Evolutionary conservation across 2,329 filamentous ascomycete genomes (phyloP).

Genomic region (Trichoderma endophyticum): DNA sequence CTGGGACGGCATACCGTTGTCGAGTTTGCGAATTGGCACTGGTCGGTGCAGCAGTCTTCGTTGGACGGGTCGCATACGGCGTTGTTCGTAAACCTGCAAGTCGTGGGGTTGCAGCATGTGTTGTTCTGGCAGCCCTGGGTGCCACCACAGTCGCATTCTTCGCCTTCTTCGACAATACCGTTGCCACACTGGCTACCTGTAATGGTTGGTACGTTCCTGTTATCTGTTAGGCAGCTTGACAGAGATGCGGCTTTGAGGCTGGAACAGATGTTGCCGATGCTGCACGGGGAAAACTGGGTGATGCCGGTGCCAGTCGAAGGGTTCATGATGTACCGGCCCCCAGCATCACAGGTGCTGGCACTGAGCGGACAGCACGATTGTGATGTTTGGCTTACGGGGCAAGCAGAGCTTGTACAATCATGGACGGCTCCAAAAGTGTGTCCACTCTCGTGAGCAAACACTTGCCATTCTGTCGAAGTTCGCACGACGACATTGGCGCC

Average conservation of each 20-base stretch:
- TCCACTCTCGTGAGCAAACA: slow-evolving; percentile 90
- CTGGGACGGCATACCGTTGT: slow-evolving; percentile 75
- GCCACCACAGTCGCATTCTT: slow-evolving; percentile 95
- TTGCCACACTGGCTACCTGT: slow-evolving; percentile 88
- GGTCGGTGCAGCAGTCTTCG: slow-evolving; percentile 71
- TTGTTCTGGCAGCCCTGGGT: slow-evolving; percentile 67
- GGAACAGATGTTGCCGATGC: slow-evolving; percentile 89
- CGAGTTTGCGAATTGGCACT: slow-evolving; percentile 65
- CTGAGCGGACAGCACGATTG: slow-evolving; percentile 78
- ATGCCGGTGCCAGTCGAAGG: slow-evolving; percentile 75
- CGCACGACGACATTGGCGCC: slow-evolving; percentile 87
- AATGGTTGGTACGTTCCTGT: slow-evolving; percentile 77
- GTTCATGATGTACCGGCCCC: slow-evolving; percentile 89
- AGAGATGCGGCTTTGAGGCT: slow-evolving; percentile 77
- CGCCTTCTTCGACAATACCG: slow-evolving; percentile 89
- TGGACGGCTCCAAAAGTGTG: slow-evolving; percentile 96
- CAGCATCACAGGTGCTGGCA: slow-evolving; percentile 65
- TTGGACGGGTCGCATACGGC: slow-evolving; percentile 79
- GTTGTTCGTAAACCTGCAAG: slow-evolving; percentile 75
- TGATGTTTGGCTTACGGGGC: slow-evolving; percentile 55
- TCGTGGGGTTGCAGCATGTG: slow-evolving; percentile 76
- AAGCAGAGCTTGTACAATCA: slow-evolving; percentile 74
- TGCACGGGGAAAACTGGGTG: slow-evolving; percentile 79
- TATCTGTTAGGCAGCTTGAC: slow-evolving; percentile 75
- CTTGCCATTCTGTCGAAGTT: slow-evolving; percentile 85